Evolutionary conservation across 805 yeast genomes (phyloP).

Genomic region (Hanseniaspora hatyaiensis): DNA sequence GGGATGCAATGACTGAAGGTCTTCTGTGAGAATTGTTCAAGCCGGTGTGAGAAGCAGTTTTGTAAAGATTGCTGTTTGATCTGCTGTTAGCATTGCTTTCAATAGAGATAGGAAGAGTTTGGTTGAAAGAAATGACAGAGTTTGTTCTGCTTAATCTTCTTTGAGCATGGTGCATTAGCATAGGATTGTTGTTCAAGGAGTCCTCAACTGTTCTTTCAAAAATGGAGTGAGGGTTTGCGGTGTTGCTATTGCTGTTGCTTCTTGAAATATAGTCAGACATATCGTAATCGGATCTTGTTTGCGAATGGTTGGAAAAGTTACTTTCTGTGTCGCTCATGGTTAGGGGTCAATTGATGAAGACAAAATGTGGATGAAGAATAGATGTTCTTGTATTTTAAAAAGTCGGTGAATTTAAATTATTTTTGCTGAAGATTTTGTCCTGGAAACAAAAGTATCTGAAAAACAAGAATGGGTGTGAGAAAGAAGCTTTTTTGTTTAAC

Average conservation of each 20-base stretch:
- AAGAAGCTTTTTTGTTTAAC: no score
- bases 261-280: conserved; percentile 15
- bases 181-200: conserved; percentile 28
- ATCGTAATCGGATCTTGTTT: background rate
- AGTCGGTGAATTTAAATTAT: no score
- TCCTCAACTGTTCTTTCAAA: conserved; percentile 61
- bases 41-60: conserved; percentile 18
- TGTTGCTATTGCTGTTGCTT: conserved; percentile 7
- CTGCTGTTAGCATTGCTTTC: conserved; percentile 1
- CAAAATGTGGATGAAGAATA: background rate
- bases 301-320: conserved; percentile 2
- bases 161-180: conserved; percentile 10
- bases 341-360: no score
- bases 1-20: conserved; percentile 21
- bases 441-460: no score
- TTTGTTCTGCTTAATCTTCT: conserved; percentile 20
- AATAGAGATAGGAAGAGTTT: background rate
- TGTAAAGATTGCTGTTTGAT: conserved; percentile 6
- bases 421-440: no score
- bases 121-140: conserved; percentile 16
- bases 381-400: no score
- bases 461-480: no score
- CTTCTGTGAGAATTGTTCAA: conserved; percentile 17
- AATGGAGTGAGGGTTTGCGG: conserved; percentile 30
- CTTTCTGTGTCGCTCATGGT: conserved; percentile 8